These are phyloP conservation scores for Bipolaris gigantea DNA, from an alignment of 2,329 filamentous ascomycete genomes.

Conservation along the genomic window DNA sequence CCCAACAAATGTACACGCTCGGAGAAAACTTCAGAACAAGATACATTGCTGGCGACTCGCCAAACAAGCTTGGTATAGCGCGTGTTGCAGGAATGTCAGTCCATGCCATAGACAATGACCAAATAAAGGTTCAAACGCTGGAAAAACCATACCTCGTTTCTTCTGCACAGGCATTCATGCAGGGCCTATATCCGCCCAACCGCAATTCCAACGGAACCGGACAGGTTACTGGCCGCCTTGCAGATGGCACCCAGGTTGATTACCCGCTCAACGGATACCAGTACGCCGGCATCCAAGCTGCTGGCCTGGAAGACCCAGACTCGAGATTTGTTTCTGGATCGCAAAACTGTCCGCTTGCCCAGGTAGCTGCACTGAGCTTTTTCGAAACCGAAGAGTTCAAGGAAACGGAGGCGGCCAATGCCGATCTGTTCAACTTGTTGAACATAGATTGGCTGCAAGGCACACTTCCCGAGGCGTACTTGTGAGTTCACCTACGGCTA, in stretches of 20 bases:
- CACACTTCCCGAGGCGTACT: constrained; percentile 32
- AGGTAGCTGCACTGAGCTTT: constrained; percentile 46
- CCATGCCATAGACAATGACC: constrained; percentile 49
- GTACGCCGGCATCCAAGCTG: constrained; percentile 55
- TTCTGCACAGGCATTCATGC: constrained; percentile 63
- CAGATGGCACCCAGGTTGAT: constrained; percentile 53
- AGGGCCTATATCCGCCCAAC: constrained; percentile 61
- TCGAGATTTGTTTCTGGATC: constrained; percentile 56
- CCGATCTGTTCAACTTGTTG: constrained; percentile 52
- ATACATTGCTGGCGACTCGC: constrained; percentile 48
- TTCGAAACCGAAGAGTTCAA: constrained; percentile 47
- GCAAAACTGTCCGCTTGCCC: constrained; percentile 48
- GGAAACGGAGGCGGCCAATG: constrained; percentile 42
- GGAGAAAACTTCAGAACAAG: constrained; percentile 56
- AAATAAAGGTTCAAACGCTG: constrained; percentile 53
- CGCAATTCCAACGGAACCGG: constrained; percentile 29
- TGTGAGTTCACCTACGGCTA: not conserved
- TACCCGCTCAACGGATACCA: constrained; percentile 60
- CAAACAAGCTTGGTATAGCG: constrained; percentile 28
- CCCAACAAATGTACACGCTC: constrained; percentile 55
- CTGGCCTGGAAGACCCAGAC: constrained; percentile 51
- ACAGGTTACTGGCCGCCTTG: constrained; percentile 47
- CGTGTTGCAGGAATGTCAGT: constrained; percentile 48
- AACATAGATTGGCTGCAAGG: constrained; percentile 49
- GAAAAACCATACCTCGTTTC: constrained; percentile 53